Percentiles rank a stretch among this genome's conserved stretches.
Conservation (phyloP, 2,329 filamentous ascomycete species). For the Alternaria angustiovoidea region DNA sequence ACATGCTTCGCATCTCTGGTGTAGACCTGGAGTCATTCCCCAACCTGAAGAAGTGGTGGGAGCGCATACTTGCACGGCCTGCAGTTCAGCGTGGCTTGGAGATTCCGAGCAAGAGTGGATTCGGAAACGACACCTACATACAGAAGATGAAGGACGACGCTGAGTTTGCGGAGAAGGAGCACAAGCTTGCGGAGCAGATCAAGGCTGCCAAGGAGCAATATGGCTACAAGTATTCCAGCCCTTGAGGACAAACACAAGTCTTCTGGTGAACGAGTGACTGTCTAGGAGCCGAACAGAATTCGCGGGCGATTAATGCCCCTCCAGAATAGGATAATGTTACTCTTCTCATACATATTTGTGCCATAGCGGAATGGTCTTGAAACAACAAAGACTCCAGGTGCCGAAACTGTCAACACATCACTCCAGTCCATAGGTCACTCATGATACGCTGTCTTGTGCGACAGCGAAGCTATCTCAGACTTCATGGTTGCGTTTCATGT, state of each 20-base stretch:
- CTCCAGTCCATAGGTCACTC: not conserved
- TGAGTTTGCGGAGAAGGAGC: conserved; percentile 59
- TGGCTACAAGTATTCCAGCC: conserved; percentile 55
- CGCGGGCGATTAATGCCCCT: not conserved
- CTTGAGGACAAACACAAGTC: conserved; percentile 23
- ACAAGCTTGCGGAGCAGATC: conserved; percentile 47
- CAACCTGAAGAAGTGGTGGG: conserved; percentile 56
- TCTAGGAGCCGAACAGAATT: not conserved
- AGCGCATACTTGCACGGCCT: conserved; percentile 52
- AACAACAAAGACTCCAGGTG: not conserved
- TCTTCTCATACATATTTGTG: not conserved
- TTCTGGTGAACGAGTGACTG: not conserved
- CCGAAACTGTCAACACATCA: not conserved
- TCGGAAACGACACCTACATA: conserved; percentile 55
- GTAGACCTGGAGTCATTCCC: conserved; percentile 54
- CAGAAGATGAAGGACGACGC: conserved; percentile 57
- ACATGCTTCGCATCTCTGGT: conserved; percentile 52
- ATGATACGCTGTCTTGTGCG: not conserved
- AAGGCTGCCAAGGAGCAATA: conserved; percentile 57
- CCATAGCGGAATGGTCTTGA: not conserved
- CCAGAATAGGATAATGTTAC: not conserved
- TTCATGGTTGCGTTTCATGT: conserved; percentile 17
- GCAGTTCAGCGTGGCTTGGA: conserved; percentile 53
- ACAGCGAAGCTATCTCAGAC: not conserved
- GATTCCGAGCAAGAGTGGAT: conserved; percentile 47